These are phyloP conservation scores for Ceratobasidium papillatum DNA, from an alignment of 1,284 basidiomycete species.

Conservation along the genomic window DNA sequence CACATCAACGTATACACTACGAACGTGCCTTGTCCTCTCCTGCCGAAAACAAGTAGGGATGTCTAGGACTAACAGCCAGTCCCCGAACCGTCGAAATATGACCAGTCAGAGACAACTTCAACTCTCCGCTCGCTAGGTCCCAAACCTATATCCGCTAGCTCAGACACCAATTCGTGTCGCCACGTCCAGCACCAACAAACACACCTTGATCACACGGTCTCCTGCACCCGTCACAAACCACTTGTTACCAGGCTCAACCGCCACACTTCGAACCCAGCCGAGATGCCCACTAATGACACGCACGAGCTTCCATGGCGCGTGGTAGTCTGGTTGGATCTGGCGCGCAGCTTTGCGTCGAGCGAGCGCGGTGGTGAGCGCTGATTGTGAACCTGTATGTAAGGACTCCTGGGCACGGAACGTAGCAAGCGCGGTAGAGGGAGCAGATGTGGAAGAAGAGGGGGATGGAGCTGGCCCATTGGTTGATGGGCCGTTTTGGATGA, in stretches of 20 bases:
- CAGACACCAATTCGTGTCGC: background rate
- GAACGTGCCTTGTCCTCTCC: constrained; percentile 91
- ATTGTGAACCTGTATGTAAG: constrained; percentile 61
- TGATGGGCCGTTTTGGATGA: constrained; percentile 45
- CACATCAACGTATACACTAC: background rate
- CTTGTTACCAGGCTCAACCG: constrained; percentile 96
- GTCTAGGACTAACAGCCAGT: constrained; percentile 88
- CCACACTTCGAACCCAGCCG: constrained; percentile 97
- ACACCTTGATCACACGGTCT: constrained; percentile 91
- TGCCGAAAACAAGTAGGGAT: constrained; percentile 97
- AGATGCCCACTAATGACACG: constrained; percentile 98
- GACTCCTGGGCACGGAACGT: constrained; percentile 65
- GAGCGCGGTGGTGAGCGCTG: constrained; percentile 83
- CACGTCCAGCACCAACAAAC: background rate
- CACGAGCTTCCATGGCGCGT: constrained; percentile 95
- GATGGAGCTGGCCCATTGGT: constrained; percentile 12
- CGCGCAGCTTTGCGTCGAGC: constrained; percentile 90
- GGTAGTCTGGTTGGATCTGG: constrained; percentile 92
- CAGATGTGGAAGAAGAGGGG: background rate
- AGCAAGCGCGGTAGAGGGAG: constrained; percentile 60
- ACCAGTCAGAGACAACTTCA: constrained; percentile 94
- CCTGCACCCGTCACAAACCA: constrained; percentile 99
- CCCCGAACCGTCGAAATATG: constrained; percentile 98
- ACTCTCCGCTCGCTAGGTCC: constrained; percentile 95
- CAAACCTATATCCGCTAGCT: constrained; percentile 70